Base-by-base conservation (phyloP, 352 stramenopile genomes). In the Phytophthora citrophthora region DNA sequence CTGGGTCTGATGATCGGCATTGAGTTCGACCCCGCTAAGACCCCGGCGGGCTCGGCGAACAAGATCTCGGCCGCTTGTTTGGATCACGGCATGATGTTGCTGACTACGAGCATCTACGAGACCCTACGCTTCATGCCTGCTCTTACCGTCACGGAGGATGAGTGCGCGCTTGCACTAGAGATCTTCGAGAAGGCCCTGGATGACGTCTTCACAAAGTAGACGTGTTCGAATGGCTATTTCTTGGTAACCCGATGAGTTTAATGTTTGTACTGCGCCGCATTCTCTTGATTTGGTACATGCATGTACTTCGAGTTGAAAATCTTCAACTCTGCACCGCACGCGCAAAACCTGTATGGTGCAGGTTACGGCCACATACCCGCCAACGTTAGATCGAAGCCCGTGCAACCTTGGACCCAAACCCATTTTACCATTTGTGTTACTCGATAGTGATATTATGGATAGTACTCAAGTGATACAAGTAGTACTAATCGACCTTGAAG, bases 1-100 rank as follows among this genome's bases (percentile, higher is more conserved):
- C 70, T 97, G n/a, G 95, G 95, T 10, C 68, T 98, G 46, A 98
- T 98, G 93, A 77, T 97, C 13, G 95, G 87, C 11, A 75, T 98
- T 50, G 93, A 98, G 71, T 98, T 98, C 49, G 80, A 94, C 67
- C 43, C 68, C 12, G 64, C 80, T 34, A 62, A 74, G n/a, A 62
- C 69, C 9, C 62, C 79, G 1, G 73, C 75, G 10, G 90, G 90
- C 2, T 87, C 86, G 26, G 91, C 91, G 15, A 79, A 52, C 49
- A 83, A 83, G 46, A 70, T 98, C 5, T 86, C 86, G 26, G 63
- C 86, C 48, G 83, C 87, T 8, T 98, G 91, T 70, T 64, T 97
- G 41, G 71, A 91, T 53, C 77, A 93, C 50, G 90, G 90, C 50
- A 90, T 98, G 77, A 89, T 98, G 66, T 55, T 98, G 50, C 76